These are phyloP conservation scores for Ceratobasidium theobromae DNA, from an alignment of 1,284 basidiomycete species.

Conservation along the genomic window DNA sequence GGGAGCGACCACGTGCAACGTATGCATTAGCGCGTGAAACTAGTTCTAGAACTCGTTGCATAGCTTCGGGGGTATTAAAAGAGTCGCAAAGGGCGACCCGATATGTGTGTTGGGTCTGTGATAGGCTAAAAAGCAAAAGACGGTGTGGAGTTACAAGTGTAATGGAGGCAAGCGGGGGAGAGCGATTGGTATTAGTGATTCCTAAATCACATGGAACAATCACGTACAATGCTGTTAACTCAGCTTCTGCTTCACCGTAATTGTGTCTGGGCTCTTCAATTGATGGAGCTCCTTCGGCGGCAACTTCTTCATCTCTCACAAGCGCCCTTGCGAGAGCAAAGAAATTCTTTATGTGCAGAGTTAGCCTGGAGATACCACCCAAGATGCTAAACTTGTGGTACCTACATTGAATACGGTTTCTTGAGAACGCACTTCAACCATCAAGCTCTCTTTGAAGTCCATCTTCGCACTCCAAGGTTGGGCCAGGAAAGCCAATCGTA, in stretches of 20 bases:
- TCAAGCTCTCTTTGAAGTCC: conserved; percentile 89
- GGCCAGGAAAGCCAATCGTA: conserved; percentile 91
- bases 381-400: conserved; percentile 30
- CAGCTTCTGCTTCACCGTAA: conserved; percentile 63
- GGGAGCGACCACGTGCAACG: conserved; percentile 49
- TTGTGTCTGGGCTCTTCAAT: conserved; percentile 51
- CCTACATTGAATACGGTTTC: conserved; percentile 87
- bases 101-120: conserved; percentile 77
- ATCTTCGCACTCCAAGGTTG: conserved; percentile 92
- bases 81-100: conserved; percentile 93
- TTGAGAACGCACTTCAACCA: conserved; percentile 84
- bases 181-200: too few relatives aligned
- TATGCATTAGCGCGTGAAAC: conserved; percentile 91
- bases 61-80: conserved; percentile 90
- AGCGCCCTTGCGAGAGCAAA: conserved; percentile 24
- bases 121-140: conserved; percentile 54
- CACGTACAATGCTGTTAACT: conserved; percentile 21
- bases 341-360: conserved; percentile 3
- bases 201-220: too few relatives aligned
- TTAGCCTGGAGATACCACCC: neutral
- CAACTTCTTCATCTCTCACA: conserved; percentile 21
- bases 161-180: conserved; percentile 26
- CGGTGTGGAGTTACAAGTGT: conserved; percentile 33
- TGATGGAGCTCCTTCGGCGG: conserved; percentile 45
- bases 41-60: conserved; percentile 77